These are phyloP conservation scores for Ilyonectria destructans DNA, from an alignment of 2,329 filamentous ascomycete species.

Conservation along the genomic window DNA sequence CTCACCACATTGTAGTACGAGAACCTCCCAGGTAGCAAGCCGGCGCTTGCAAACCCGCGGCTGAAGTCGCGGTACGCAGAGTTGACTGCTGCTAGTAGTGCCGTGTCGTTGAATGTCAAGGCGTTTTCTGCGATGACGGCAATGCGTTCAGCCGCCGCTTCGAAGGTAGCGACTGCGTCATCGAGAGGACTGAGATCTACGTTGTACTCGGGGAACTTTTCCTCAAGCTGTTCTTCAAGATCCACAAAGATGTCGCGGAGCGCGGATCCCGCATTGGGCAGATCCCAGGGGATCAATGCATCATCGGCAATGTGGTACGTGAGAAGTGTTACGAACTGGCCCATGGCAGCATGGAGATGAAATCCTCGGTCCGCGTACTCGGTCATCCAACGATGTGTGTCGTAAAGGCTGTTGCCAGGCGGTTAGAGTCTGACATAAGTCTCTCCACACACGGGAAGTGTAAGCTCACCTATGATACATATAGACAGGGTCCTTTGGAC, in stretches of 20 bases:
- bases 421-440: conserved; percentile 2
- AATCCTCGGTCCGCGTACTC: conserved; percentile 68
- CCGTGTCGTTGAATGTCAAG: conserved; percentile 15
- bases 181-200: conserved; percentile 26
- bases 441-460: fast-evolving
- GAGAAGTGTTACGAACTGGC: conserved; percentile 51
- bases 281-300: conserved; percentile 33
- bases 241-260: conserved; percentile 36
- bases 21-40: conserved; percentile 30
- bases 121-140: conserved; percentile 25
- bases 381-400: conserved; percentile 66
- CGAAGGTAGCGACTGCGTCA: conserved; percentile 24
- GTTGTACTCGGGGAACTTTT: conserved; percentile 16
- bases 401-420: conserved; percentile 19
- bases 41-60: conserved; percentile 34
- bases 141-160: conserved; percentile 26
- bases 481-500: conserved; percentile 35
- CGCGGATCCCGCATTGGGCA: conserved; percentile 27
- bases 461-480: conserved; percentile 26
- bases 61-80: conserved; percentile 32
- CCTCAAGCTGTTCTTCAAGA: conserved; percentile 31
- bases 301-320: conserved; percentile 41
- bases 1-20: conserved; percentile 41
- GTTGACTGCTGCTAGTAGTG: conserved; percentile 20
- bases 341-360: conserved; percentile 64